phyloP scores from a whole-genome alignment of 1,284 basidiomycete species.

The Rhizoctonia solani region DNA sequence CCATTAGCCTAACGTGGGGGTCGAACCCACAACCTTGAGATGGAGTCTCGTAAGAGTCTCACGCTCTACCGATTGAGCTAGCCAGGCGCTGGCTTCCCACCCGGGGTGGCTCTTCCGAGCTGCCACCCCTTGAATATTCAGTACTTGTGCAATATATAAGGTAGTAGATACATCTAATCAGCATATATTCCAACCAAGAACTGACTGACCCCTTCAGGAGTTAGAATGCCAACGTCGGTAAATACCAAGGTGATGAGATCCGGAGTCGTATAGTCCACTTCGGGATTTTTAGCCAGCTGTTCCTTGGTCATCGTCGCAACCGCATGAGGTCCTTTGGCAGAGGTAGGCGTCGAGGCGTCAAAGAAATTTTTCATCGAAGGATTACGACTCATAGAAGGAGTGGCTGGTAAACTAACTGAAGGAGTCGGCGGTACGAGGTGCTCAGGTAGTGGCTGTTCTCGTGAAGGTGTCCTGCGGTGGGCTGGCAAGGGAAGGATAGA shows the following conservation, averaged over 20 bases:
- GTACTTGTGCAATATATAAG: neutral
- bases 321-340: constrained; percentile 6
- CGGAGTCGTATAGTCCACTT: constrained; percentile 86
- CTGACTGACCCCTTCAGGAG: constrained; percentile 88
- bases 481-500: constrained; percentile 16
- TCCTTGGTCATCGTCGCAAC: constrained; percentile 62
- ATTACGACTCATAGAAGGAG: constrained; percentile 16
- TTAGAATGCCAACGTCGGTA: constrained; percentile 88
- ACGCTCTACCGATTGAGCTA: constrained; percentile 36
- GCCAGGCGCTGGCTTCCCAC: too few species aligned
- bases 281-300: constrained; percentile 74
- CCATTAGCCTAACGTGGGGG: too few species aligned
- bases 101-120: too few species aligned
- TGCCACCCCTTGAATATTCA: neutral
- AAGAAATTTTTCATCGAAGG: constrained; percentile 6
- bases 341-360: constrained; percentile 18
- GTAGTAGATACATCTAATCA: constrained; percentile 23
- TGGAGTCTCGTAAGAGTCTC: constrained; percentile 32
- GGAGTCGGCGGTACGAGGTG: constrained; percentile 16
- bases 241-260: constrained; percentile 89
- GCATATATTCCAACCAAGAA: constrained; percentile 86
- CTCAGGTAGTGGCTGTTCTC: neutral
- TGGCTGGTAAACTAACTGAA: too few species aligned
- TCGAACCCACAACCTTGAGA: too few species aligned
- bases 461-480: constrained; percentile 20